Base-by-base conservation (phyloP, 2,329 filamentous ascomycete genomes). In the Aspergillus melleus region DNA sequence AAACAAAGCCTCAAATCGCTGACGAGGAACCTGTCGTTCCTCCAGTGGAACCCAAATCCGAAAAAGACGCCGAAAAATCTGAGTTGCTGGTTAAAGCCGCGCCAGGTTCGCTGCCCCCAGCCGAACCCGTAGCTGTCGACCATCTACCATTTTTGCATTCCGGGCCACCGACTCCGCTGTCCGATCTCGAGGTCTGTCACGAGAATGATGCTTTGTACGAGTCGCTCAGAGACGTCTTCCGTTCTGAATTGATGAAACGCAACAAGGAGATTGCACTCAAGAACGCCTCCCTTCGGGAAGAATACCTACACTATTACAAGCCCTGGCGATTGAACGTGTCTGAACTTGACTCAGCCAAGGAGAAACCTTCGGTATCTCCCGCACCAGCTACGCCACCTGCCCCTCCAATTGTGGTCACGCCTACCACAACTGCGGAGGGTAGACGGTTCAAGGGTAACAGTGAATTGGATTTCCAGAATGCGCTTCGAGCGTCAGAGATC, bases 391-490 rank as follows among this genome's bases (percentile, higher is more conserved):
- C 73, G 11, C 70, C 74, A 6, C 53, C 53, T 29, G 53, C 39
- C 4, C 42, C 73, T 19, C 72, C 75, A 5, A 49, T 65, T 12
- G 62, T 68, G n/a, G 62, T 68, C 22, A 67, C 74, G 0, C 69
- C 76, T 5, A 72, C 71, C 14, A 67, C 73, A 0, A 63, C 73
- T 20, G 66, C 68, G 4, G 77, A 77, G 59, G 74, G 77, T 16
- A 70, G 80, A 60, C 74, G 79, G 2, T 79, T 78, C 57, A 79
- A 79, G 59, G 77, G 80, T 6, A 80, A 80, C 55, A 83, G 79
- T 57, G 80, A 82, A 61, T 70, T 81, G 5, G 80, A 82, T 58
- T 77, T 83, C 52, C 76, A 81, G 57, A 80, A 77, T 55, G 79
- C 79, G 3, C 70, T 83, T 39, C 74, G 76, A 46, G 78, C 78